Evolutionary conservation across 331 rosid genomes (phyloP).

Genomic region (Malus hybrid): DNA sequence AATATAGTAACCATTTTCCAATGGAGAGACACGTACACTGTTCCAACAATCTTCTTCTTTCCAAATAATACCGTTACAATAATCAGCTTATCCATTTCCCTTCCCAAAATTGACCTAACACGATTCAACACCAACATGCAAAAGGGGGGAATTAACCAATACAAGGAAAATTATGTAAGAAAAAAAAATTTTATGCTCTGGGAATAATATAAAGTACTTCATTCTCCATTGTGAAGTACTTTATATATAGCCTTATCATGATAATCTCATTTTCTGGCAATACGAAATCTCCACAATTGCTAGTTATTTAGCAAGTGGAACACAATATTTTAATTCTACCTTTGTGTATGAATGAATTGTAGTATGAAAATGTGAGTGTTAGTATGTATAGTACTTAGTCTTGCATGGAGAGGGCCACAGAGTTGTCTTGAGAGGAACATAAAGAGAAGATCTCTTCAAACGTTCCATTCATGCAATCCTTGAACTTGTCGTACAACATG

Average conservation of each 20-base stretch:
- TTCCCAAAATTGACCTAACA: constrained; percentile 26
- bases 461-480: constrained; percentile 62
- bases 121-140: constrained; percentile 24
- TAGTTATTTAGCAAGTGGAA: constrained; percentile 33
- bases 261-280: constrained; percentile 22
- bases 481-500: constrained; percentile 48
- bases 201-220: constrained; percentile 16
- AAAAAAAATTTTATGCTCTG: constrained; percentile 18
- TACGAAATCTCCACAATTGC: constrained; percentile 22
- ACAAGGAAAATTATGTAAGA: constrained; percentile 8
- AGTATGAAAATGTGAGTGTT: not conserved
- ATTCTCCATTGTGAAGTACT: constrained; percentile 27
- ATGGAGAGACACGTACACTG: too few relatives aligned
- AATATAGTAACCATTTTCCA: too few relatives aligned
- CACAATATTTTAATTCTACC: constrained; percentile 17
- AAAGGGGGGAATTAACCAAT: not conserved
- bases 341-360: constrained; percentile 41
- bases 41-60: too few relatives aligned
- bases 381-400: constrained; percentile 2
- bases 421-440: constrained; percentile 55
- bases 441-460: constrained; percentile 76
- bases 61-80: too few relatives aligned
- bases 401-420: constrained; percentile 40
- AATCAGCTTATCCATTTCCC: constrained; percentile 10
- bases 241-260: constrained; percentile 18